Evolutionary conservation across 2,329 filamentous ascomycete species (phyloP).

Genomic region (Colletotrichum sojae): DNA sequence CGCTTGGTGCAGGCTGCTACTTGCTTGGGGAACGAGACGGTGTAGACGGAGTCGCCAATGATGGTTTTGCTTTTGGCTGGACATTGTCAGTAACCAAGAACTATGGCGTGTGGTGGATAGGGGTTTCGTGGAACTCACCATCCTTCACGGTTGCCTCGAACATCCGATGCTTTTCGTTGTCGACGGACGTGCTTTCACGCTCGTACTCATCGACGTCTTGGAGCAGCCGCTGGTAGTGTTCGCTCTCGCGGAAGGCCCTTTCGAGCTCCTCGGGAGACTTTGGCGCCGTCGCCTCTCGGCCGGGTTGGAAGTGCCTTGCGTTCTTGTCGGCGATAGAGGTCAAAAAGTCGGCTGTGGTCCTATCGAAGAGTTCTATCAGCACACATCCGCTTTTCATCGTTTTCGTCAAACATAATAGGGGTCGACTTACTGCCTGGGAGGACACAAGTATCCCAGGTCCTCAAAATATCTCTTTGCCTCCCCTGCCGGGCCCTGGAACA

Average conservation of each 20-base stretch:
- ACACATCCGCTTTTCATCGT: slow-evolving; percentile 54
- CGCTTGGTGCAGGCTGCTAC: slow-evolving; percentile 78
- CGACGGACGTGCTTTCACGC: slow-evolving; percentile 49
- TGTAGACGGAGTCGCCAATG: slow-evolving; percentile 80
- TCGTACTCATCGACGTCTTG: slow-evolving; percentile 66
- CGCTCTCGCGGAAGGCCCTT: slow-evolving; percentile 70
- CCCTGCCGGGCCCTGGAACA: slow-evolving; percentile 79
- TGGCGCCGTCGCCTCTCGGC: slow-evolving; percentile 71
- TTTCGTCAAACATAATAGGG: neutral
- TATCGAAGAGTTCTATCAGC: slow-evolving; percentile 60
- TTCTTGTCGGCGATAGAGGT: slow-evolving; percentile 78
- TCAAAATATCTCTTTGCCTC: slow-evolving; percentile 84
- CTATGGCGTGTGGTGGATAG: no score
- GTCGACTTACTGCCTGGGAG: slow-evolving; percentile 60
- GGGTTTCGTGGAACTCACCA: neutral
- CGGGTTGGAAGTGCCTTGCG: slow-evolving; percentile 73
- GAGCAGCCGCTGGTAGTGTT: slow-evolving; percentile 68
- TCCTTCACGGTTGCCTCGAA: slow-evolving; percentile 35
- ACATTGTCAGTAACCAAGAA: no score
- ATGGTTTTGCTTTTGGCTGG: slow-evolving; percentile 76
- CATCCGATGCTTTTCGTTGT: slow-evolving; percentile 49
- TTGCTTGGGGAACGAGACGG: slow-evolving; percentile 80
- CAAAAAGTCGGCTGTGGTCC: slow-evolving; percentile 76
- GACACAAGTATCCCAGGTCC: slow-evolving; percentile 75
- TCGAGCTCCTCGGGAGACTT: slow-evolving; percentile 75